Evolutionary conservation across 2,329 filamentous ascomycete genomes (phyloP).

Genomic region (Ophiocordyceps robertsii): DNA sequence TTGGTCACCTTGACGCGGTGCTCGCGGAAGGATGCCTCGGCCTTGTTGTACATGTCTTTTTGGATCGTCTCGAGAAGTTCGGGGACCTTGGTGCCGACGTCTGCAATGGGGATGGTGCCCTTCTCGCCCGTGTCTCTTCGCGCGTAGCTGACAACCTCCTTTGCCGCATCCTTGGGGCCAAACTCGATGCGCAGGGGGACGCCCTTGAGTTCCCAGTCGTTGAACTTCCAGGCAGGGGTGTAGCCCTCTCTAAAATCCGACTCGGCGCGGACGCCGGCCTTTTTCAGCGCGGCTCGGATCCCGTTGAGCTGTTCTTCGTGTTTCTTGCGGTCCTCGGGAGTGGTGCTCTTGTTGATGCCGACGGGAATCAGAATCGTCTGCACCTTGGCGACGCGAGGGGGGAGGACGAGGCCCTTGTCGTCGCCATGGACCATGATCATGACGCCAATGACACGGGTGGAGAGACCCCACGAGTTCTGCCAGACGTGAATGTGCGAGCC

Average conservation of each 20-base stretch:
- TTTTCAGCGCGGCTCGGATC: conserved; percentile 55
- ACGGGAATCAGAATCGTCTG: conserved; percentile 86
- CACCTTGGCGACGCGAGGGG: conserved; percentile 75
- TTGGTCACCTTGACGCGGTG: conserved; percentile 72
- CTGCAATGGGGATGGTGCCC: conserved; percentile 60
- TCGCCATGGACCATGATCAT: conserved; percentile 99
- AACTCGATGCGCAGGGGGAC: conserved; percentile 91
- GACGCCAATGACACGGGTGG: conserved; percentile 91
- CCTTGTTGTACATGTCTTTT: conserved; percentile 62
- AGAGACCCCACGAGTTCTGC: conserved; percentile 99
- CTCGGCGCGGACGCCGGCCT: conserved; percentile 63
- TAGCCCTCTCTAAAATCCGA: conserved; percentile 82
- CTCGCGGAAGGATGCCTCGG: conserved; percentile 62
- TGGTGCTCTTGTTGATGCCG: conserved; percentile 79
- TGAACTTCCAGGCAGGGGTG: conserved; percentile 95
- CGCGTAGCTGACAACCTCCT: conserved; percentile 70
- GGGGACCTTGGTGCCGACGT: conserved; percentile 61
- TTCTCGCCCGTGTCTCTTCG: conserved; percentile 83
- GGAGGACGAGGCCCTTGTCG: conserved; percentile 86
- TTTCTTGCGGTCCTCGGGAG: conserved; percentile 62
- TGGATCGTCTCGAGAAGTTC: conserved; percentile 84
- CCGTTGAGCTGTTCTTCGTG: conserved; percentile 65
- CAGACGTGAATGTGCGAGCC: conserved; percentile 76
- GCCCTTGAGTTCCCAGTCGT: conserved; percentile 96
- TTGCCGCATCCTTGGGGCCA: conserved; percentile 84